These are phyloP conservation scores for Amylostereum chailletii DNA, from an alignment of 1,284 basidiomycete species.

Conservation along the genomic window DNA sequence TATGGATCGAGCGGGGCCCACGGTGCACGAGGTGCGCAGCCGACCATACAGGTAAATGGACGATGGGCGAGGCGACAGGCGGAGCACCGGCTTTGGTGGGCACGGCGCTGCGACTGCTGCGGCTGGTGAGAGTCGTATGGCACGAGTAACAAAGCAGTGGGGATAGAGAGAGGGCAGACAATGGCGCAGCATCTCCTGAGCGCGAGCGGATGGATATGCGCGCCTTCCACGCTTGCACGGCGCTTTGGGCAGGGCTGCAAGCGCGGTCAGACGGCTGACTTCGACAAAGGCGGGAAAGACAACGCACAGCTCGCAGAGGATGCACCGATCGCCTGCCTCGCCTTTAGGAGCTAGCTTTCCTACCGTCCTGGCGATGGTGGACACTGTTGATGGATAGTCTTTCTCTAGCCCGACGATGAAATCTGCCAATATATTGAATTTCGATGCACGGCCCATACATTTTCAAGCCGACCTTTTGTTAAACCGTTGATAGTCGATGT, in stretches of 20 bases:
- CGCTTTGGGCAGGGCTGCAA: constrained; percentile 57
- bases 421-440: constrained; percentile 32
- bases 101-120: constrained; percentile 34
- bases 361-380: constrained; percentile 78
- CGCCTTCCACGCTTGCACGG: constrained; percentile 67
- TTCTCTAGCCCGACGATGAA: constrained; percentile 78
- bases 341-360: constrained; percentile 74
- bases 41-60: constrained; percentile 31
- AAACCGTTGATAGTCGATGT: constrained; percentile 60
- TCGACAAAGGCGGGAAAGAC: neutral
- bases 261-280: constrained; percentile 3
- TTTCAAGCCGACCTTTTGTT: constrained; percentile 53
- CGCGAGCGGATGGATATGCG: constrained; percentile 59
- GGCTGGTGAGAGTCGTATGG: constrained; percentile 61
- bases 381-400: constrained; percentile 85
- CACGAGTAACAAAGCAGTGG: constrained; percentile 66
- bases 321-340: constrained; percentile 40
- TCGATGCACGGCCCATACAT: neutral
- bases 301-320: constrained; percentile 66
- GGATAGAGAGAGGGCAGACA: constrained; percentile 29
- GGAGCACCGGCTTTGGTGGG: constrained; percentile 7
- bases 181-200: constrained; percentile 22
- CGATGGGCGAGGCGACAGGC: neutral
- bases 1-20: neutral
- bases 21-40: constrained; percentile 1